These are phyloP conservation scores for Trametes sanguinea DNA, from an alignment of 768 basidiomycete species.

Conservation along the genomic window DNA sequence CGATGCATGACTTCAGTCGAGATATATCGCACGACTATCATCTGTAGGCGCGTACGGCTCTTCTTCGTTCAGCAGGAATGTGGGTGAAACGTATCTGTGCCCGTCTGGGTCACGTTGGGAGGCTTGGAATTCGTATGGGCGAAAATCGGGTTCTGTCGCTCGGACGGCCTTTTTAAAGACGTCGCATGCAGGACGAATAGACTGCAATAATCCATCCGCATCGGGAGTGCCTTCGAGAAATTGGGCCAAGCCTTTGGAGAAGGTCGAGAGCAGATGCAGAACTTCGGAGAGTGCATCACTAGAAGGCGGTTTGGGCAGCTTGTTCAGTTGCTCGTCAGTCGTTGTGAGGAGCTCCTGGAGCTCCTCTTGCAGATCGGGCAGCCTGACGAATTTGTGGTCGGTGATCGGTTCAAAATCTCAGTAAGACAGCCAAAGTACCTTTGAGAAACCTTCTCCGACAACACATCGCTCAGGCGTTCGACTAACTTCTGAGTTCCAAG, in stretches of 20 bases:
- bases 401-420: too few relatives aligned
- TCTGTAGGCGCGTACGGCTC: neutral
- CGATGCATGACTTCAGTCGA: conserved; percentile 54
- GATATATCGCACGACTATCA: conserved; percentile 38
- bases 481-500: conserved; percentile 60
- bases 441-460: conserved; percentile 64
- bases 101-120: neutral
- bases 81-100: conserved; percentile 1
- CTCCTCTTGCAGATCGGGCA: conserved; percentile 65
- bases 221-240: conserved; percentile 57
- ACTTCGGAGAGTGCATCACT: conserved; percentile 60
- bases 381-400: conserved; percentile 37
- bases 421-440: conserved; percentile 35
- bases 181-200: conserved; percentile 50
- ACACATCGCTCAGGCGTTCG: conserved; percentile 54
- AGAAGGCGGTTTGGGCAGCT: conserved; percentile 55
- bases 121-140: conserved; percentile 41
- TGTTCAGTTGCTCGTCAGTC: conserved; percentile 36
- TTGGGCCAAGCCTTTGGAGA: conserved; percentile 44
- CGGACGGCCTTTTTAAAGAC: conserved; percentile 51
- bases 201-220: conserved; percentile 54
- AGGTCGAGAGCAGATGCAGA: conserved; percentile 46
- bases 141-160: conserved; percentile 57
- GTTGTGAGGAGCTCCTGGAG: conserved; percentile 46
- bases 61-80: conserved; percentile 30